Evolutionary conservation across 495 filamentous ascomycete species (phyloP).

Genomic region (Immersiella caudata): DNA sequence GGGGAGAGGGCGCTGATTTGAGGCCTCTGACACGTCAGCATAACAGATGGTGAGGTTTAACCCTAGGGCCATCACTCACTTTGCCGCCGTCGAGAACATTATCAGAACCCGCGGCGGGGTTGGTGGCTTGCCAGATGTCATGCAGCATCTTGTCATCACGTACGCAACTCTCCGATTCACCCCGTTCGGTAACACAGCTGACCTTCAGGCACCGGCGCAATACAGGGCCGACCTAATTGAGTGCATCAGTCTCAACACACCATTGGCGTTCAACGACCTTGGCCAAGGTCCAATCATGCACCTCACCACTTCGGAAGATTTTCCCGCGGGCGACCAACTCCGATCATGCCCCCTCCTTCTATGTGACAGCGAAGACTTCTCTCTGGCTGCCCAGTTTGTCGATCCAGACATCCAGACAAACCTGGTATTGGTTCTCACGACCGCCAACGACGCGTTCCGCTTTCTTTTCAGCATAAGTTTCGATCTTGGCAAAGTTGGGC

Average conservation of each 20-base stretch:
- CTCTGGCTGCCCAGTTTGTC: constrained; percentile 6
- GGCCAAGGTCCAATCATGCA: neutral
- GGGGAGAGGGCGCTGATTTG: no score
- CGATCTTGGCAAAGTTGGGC: neutral
- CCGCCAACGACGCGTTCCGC: neutral
- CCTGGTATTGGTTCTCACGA: neutral
- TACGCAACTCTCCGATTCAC: neutral
- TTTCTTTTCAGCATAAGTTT: neutral
- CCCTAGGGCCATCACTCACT: constrained; percentile 8
- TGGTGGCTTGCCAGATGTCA: constrained; percentile 15
- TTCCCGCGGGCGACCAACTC: constrained; percentile 9
- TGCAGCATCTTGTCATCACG: constrained; percentile 22
- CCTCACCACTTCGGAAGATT: neutral
- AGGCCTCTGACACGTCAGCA: no score
- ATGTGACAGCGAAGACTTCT: constrained; percentile 10
- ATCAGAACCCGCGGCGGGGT: constrained; percentile 18
- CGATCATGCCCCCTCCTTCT: constrained; percentile 12
- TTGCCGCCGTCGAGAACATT: constrained; percentile 18
- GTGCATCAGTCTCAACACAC: constrained; percentile 15
- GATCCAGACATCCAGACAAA: neutral
- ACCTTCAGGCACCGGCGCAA: neutral
- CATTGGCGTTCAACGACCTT: constrained; percentile 13
- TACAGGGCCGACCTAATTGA: constrained; percentile 14
- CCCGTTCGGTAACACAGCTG: no score
- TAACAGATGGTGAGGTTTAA: constrained; percentile 18